Evolutionary conservation across 148 eudicot genomes (phyloP).

Genomic region (Amaranthus palmeri): DNA sequence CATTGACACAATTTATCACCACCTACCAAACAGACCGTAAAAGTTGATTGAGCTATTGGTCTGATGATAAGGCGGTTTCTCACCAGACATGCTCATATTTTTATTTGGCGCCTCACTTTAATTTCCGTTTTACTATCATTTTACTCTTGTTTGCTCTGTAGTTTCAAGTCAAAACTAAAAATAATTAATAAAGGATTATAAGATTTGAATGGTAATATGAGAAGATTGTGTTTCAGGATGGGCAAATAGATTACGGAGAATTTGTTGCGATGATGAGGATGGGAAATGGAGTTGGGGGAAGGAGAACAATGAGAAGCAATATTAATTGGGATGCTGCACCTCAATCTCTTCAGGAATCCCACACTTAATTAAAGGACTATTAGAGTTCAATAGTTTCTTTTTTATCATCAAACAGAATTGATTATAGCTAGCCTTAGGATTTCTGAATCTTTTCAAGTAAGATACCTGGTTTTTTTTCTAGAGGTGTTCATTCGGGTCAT

Average conservation of each 20-base stretch:
- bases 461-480: background rate
- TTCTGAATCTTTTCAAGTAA: background rate
- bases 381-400: background rate
- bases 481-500: no score
- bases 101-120: no score
- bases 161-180: no score
- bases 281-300: constrained; percentile 46
- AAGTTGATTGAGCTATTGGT: no score
- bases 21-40: no score
- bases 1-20: no score
- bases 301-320: constrained; percentile 57
- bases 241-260: constrained; percentile 70
- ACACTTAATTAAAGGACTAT: constrained; percentile 15
- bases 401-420: background rate
- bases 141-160: no score
- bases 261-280: constrained; percentile 83
- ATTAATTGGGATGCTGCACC: constrained; percentile 50
- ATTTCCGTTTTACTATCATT: no score
- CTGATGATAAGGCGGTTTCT: no score
- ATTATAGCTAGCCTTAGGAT: constrained; percentile 11
- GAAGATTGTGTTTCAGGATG: constrained; percentile 43
- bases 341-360: constrained; percentile 25
- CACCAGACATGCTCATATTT: no score
- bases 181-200: no score
- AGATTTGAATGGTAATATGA: constrained; percentile 2